phyloP scores from a whole-genome alignment of 2,329 filamentous ascomycete species.

The Dactylonectria macrodidyma region DNA sequence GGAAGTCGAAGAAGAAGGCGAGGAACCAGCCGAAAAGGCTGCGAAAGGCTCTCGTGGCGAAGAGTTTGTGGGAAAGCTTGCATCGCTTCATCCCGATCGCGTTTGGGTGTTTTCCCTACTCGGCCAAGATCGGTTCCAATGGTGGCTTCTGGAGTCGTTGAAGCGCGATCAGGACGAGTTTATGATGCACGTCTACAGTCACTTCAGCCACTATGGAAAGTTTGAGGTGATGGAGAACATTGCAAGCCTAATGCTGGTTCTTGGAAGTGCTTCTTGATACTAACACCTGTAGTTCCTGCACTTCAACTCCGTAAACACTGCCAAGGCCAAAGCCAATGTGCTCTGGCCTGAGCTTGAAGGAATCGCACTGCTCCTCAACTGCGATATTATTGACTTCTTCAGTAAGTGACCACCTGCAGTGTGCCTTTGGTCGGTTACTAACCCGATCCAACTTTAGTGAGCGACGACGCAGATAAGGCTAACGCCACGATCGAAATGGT shows the following conservation, averaged over 20 bases:
- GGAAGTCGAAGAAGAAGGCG: background rate
- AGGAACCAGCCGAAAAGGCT: conserved; percentile 13
- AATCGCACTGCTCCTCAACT: conserved; percentile 32
- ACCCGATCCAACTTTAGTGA: conserved; percentile 9
- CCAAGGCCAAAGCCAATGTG: conserved; percentile 33
- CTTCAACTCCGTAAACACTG: conserved; percentile 44
- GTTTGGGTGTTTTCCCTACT: conserved; percentile 37
- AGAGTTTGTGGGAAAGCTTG: conserved; percentile 32
- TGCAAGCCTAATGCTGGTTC: conserved; percentile 25
- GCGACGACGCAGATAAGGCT: conserved; percentile 22
- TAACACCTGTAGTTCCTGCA: conserved; percentile 49
- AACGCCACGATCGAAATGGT: conserved; percentile 30
- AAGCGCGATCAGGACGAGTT: conserved; percentile 56
- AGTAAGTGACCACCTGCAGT: conserved; percentile 8
- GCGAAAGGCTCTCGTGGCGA: background rate
- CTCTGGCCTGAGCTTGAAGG: conserved; percentile 45
- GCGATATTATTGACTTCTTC: conserved; percentile 12
- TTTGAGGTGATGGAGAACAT: conserved; percentile 61
- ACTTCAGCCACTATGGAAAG: conserved; percentile 56
- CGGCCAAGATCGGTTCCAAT: conserved; percentile 31
- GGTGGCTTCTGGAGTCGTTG: conserved; percentile 40
- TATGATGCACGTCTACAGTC: conserved; percentile 60
- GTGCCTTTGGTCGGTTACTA: background rate
- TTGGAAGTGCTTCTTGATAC: too few species aligned
- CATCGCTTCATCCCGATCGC: conserved; percentile 38